Evolutionary conservation across 257 asterid species (phyloP), one percentile per base, ranked within the genome.

Genomic region (Linaria vulgaris): DNA sequence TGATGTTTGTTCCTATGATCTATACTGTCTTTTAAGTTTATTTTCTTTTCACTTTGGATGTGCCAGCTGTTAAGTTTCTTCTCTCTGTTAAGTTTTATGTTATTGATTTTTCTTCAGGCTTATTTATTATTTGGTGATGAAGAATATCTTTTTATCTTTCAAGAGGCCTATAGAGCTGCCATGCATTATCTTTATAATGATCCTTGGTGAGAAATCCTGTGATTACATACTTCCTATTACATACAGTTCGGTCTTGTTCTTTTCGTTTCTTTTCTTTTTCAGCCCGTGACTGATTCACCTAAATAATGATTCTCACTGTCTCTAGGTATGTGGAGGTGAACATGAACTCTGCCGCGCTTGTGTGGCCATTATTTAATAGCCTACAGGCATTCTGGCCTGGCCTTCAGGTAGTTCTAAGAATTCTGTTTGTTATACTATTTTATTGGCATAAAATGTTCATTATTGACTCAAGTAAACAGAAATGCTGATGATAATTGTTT

Each of bases 351-450:
- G 99, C 96, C 39, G 90, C 94, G 66, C 91, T 92, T 72, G 99
- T 92, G 57, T 92, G 99, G 99, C 99, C 97, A 17, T 77, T 92
- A 67, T 92, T 92, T 60, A 92, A 92, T 76, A 92, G 99, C 74
- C 80, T 92, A 68, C 99, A 92, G 80, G 99, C 99, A 4, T 92
- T 92, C 76, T 92, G 99, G 99, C 99, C 97, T 14, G 99, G 99
- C 64, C 97, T 92, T 71, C 99, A 92, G 99, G 99, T 92, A 69
- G 64, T 59, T 62, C 53, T 9, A 49, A 63, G 21, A 16, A 49
- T 14, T 59, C 62, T 39, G 22, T 66, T 54, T 50, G 49, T 6
- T 63, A 34, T 47, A 43, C 56, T 34, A 30, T 16, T 50, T 70
- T 37, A 53, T 66, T 57, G n/a, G 14, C 52, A 21, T 44, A 53